phyloP scores from a whole-genome alignment of 208 protist species.

The Phytomonas serpens region DNA sequence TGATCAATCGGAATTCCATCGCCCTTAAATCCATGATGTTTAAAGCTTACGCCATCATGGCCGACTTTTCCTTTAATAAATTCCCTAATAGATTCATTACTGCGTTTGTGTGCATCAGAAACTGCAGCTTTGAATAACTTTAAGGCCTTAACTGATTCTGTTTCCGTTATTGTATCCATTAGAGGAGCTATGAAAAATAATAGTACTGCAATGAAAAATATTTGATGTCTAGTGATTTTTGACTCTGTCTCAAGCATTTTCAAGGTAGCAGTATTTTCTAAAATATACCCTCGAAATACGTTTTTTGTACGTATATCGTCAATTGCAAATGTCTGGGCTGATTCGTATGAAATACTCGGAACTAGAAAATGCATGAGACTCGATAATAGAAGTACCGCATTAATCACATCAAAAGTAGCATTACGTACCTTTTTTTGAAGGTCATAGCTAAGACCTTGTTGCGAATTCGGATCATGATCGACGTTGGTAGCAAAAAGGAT shows the following conservation, averaged over 20 bases:
- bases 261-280: slow-evolving; percentile 5
- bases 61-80: slow-evolving; percentile 14
- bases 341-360: slow-evolving; percentile 44
- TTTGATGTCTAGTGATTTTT: slow-evolving; percentile 19
- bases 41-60: slow-evolving; percentile 9
- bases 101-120: slow-evolving; percentile 42
- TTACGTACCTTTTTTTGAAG: slow-evolving; percentile 44
- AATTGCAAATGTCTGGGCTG: slow-evolving; percentile 31
- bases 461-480: slow-evolving; percentile 38
- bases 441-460: slow-evolving; percentile 53
- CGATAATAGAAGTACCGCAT: slow-evolving; percentile 42
- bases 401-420: slow-evolving; percentile 32
- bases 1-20: slow-evolving; percentile 68
- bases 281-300: slow-evolving; percentile 5
- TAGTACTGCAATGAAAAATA: slow-evolving; percentile 38
- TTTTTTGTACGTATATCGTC: slow-evolving; percentile 18
- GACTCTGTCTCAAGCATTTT: slow-evolving; percentile 13
- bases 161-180: slow-evolving; percentile 65
- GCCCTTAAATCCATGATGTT: slow-evolving; percentile 10
- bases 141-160: slow-evolving; percentile 31
- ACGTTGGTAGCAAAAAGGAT: slow-evolving; percentile 52
- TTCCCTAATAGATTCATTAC: slow-evolving; percentile 27
- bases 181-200: slow-evolving; percentile 41
- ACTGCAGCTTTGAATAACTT: slow-evolving; percentile 58
- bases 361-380: slow-evolving; percentile 43